Evolutionary conservation across 768 basidiomycete species (phyloP), one percentile per base, ranked within the genome.

Genomic region (Tulasnella sp.): DNA sequence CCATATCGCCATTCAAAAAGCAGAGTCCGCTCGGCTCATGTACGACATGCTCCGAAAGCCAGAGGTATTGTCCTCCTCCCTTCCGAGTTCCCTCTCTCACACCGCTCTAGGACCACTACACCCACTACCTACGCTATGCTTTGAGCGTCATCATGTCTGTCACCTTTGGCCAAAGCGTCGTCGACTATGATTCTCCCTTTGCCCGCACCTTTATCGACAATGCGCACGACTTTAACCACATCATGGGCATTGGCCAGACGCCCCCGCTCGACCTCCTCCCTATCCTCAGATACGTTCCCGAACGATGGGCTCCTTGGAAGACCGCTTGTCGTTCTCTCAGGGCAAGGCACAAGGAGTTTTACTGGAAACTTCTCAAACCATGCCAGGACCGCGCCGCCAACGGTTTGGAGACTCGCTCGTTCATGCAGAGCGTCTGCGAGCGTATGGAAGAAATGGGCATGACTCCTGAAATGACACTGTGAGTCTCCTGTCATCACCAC

Each of bases 11-110:
- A 65, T 68, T 21, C 68, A 69, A 42, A 55, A 45, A 4, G 68
- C 66, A 1, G 69, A 70, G 49, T 58, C 67, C 3, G 60, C 61
- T 7, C 69, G 68, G 34, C 64, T 70, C 17, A 58, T 67, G 54
- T 61, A 66, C 45, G 65, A 69, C 39, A 34, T 70, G 12, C 61
- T 70, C 17, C 54, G 58, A 31, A 51, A 62, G 53, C 68, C 63
- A 48, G 62, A 65, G 62, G 67, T 60, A 63, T 29, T 9, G 25
- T 17, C 17, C 17, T 8, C 17, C 11, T 42, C 29, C 52, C 39
- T 2, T 41, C 6, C 23, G 11, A 27, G 2, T n/a, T n/a, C n/a
- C n/a, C n/a, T n/a, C n/a, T n/a, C n/a, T n/a, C n/a, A n/a, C n/a
- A n/a, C 36, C 29, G 19, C 42, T 40, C 2, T 40, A 54, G 52